phyloP scores from a whole-genome alignment of 2,329 filamentous ascomycete genomes.

The Huntiella decipiens region DNA sequence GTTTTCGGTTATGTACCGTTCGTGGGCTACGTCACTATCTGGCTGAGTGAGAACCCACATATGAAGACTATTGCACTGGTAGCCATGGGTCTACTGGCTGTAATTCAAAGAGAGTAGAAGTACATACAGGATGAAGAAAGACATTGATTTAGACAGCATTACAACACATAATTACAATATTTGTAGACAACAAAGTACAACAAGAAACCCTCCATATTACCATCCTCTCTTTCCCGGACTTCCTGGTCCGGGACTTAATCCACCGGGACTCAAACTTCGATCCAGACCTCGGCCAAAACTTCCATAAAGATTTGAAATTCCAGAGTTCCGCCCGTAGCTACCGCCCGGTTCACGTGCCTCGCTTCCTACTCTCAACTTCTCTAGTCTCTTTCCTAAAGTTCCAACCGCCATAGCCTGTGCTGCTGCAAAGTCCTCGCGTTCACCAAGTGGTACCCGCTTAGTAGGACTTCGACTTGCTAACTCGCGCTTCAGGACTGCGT shows the following conservation, averaged over 20 bases:
- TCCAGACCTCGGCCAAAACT: not conserved
- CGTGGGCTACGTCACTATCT: conserved; percentile 90
- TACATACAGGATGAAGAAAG: not conserved
- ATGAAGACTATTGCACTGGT: conserved; percentile 88
- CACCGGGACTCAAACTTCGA: conserved; percentile 1
- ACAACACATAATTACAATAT: not conserved
- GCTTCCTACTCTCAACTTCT: conserved; percentile 4
- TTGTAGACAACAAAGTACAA: not conserved
- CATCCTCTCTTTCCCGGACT: not conserved
- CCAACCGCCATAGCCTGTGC: conserved; percentile 5
- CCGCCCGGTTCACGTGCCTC: not conserved
- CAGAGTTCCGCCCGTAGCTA: not conserved
- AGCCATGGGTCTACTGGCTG: conserved; percentile 84
- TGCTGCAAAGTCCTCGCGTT: conserved; percentile 28
- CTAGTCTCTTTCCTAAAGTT: conserved; percentile 5
- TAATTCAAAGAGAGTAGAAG: conserved; percentile 67
- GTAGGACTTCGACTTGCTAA: conserved; percentile 42
- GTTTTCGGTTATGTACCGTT: conserved; percentile 85
- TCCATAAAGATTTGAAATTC: not conserved
- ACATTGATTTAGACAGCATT: not conserved
- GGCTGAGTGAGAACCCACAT: conserved; percentile 91
- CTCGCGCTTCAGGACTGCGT: conserved; percentile 47
- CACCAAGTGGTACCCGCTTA: conserved; percentile 35
- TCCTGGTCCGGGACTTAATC: conserved; percentile 5
- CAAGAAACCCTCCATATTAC: too few species aligned